phyloP scores from a whole-genome alignment of 2,329 filamentous ascomycete species.

The Biscogniauxia mediterranea region DNA sequence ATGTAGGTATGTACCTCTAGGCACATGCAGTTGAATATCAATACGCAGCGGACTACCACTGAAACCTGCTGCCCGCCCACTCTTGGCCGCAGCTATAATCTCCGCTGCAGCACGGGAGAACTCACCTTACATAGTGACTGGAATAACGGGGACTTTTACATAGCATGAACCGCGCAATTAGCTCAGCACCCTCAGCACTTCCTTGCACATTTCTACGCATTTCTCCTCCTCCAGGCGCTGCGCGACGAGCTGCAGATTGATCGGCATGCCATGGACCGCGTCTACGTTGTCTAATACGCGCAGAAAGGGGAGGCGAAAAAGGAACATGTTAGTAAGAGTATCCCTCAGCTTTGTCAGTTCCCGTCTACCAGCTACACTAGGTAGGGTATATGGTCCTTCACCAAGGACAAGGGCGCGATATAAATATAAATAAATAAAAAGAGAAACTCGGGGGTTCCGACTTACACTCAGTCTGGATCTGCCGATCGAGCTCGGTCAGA shows the following conservation, averaged over 20 bases:
- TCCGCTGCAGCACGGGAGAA: no score
- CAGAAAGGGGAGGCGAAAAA: no score
- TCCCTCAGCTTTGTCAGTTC: neutral
- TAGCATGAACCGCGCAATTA: conserved; percentile 12
- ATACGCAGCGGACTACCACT: no score
- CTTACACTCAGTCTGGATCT: conserved; percentile 44
- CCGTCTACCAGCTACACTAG: neutral
- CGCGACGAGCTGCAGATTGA: conserved; percentile 44
- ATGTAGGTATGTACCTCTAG: no score
- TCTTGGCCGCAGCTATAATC: no score
- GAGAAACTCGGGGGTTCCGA: conserved; percentile 7
- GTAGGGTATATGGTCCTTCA: no score
- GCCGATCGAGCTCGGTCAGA: conserved; percentile 37
- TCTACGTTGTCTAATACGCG: conserved; percentile 36
- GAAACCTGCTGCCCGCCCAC: no score
- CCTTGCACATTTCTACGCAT: conserved; percentile 32
- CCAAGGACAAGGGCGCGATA: no score
- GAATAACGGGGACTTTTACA: neutral
- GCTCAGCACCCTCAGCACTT: conserved; percentile 23
- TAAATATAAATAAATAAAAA: neutral
- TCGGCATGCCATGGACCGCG: conserved; percentile 40
- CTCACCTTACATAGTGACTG: no score
- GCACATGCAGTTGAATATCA: no score
- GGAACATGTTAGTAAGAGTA: no score
- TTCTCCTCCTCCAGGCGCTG: conserved; percentile 34